These are phyloP conservation scores for Eimeria zaria DNA, from an alignment of 169 alveolate genomes.

Conservation along the genomic window DNA sequence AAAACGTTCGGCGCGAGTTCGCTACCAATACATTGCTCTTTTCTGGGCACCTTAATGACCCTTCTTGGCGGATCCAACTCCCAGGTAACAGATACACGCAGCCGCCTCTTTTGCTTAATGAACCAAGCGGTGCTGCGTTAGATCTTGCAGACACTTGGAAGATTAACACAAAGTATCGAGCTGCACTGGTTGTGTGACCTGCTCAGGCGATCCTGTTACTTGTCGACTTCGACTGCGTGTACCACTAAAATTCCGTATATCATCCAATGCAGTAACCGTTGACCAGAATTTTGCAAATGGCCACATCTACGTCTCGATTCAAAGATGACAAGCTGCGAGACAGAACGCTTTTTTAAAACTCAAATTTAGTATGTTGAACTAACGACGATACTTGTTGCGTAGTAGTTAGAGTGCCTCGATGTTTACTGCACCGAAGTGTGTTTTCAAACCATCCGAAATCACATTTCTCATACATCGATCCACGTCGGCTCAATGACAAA, in stretches of 20 bases:
- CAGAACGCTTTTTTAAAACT: not conserved
- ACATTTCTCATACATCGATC: not conserved
- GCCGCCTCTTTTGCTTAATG: not conserved
- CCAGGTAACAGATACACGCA: not conserved
- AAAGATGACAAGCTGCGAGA: not conserved
- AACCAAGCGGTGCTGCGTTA: not conserved
- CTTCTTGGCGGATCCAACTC: constrained; percentile 54
- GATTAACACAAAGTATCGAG: not conserved
- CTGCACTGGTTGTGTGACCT: no score
- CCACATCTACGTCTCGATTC: constrained; percentile 60
- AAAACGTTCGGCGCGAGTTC: constrained; percentile 17
- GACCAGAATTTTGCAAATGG: constrained; percentile 53
- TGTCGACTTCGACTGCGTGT: constrained; percentile 64
- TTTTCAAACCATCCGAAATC: not conserved
- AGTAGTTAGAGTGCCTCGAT: not conserved
- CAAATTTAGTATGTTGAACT: not conserved
- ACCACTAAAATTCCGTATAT: constrained; percentile 40
- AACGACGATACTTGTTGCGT: not conserved
- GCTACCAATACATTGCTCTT: constrained; percentile 44
- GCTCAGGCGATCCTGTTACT: constrained; percentile 30
- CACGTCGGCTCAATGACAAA: constrained; percentile 16
- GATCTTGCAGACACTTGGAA: not conserved
- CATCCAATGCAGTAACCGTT: constrained; percentile 56
- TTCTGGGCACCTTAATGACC: constrained; percentile 44
- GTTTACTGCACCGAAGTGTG: not conserved